Evolutionary conservation across 2,329 filamentous ascomycete genomes (phyloP), one percentile per base, ranked within the genome.

Genomic region (Fusarium hostae): DNA sequence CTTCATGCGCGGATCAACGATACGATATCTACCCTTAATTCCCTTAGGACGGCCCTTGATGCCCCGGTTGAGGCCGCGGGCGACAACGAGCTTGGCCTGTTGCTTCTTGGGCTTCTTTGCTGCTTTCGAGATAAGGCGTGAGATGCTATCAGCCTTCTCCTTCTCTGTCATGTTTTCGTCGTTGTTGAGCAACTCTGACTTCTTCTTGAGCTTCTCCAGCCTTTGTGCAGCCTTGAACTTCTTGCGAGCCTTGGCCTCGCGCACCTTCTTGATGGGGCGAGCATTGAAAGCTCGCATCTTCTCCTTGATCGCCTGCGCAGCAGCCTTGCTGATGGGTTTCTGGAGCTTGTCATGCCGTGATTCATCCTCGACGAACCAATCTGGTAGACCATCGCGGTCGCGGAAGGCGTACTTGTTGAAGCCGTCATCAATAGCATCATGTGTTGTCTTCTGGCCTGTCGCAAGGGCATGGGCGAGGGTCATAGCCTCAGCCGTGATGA

Each of bases 401-500:
- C 95, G 94, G 85, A 97, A 95, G 5, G 94, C 89, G 79, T 92
- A 93, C 81, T 94, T 96, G 85, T 97, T 98, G 87, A 96, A 99
- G 43, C 91, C 91, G 68, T 98, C 95, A 78, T 99, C 97, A 48
- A 95, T 84, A 9, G 97, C 84, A 75, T 98, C 94, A 60, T 92
- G 82, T 48, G 89, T 92, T 1, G 91, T 92, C 81, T 92, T 95
- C 79, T 95, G 88, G 47, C 95, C 95, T 0, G 92, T 94, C 6
- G 95, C 96, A 65, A 99, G 91, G 78, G 94, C 89, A 73, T 98
- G 96, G 1, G 96, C 97, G 20, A 99, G 87, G 1, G 95, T 97
- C 96, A 99, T 99, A 71, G 97, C 96, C 85, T 99, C 96, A 9
- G 94, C 96, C n/a, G 96, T 99, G 78, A 98, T 97, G 77, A 99